Evolutionary conservation across 1,139 yeast genomes (phyloP).

Genomic region (Blastobotrys buckinghamii): DNA sequence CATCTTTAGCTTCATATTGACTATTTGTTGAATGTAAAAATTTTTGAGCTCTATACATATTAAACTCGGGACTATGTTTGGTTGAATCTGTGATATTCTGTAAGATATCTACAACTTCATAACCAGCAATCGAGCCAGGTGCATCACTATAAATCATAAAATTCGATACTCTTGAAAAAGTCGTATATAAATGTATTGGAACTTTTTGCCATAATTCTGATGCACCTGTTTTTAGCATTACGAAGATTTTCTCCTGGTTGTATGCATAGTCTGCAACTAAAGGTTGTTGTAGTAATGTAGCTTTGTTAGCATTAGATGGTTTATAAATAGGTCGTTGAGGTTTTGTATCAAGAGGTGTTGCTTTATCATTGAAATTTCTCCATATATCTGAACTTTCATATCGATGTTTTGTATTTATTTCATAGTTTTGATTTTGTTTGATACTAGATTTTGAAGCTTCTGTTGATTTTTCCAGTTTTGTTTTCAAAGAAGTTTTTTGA

Average conservation of each 20-base stretch:
- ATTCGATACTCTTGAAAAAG: constrained; percentile 31
- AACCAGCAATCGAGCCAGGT: not conserved
- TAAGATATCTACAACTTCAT: constrained; percentile 31
- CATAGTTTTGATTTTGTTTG: no score
- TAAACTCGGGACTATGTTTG: constrained; percentile 21
- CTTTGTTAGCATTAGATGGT: constrained; percentile 2
- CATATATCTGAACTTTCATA: not conserved
- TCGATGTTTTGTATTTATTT: not conserved
- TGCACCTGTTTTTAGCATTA: constrained; percentile 36
- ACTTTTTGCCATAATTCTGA: constrained; percentile 34
- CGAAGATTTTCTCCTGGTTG: constrained; percentile 24
- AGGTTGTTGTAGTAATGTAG: constrained; percentile 18
- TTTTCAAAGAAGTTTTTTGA: not conserved
- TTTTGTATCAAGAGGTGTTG: not conserved
- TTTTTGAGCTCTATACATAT: constrained; percentile 27
- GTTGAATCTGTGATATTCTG: constrained; percentile 21
- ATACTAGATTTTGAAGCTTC: no score
- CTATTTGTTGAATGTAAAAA: constrained; percentile 24
- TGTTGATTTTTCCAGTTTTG: not conserved
- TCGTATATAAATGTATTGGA: constrained; percentile 34
- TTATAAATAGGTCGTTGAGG: constrained; percentile 13
- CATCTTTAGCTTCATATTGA: constrained; percentile 20
- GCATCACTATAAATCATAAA: constrained; percentile 35
- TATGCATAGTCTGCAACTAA: constrained; percentile 25
- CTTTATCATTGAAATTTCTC: not conserved